Conservation (phyloP, 306 rosid genomes). For the Medicago truncatula region MtrunA17r5.0-ANR NC_053049.1:394501-395000, state of each 20-base stretch:
- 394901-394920: conserved; percentile 4
- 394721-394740: conserved; percentile 1
- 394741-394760: conserved; percentile 3
- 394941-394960: background rate
- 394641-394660: conserved; percentile 88
- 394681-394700: background rate
- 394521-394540: conserved; percentile 35
- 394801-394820: conserved; percentile 22
- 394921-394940: background rate
- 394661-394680: conserved; percentile 86
- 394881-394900: conserved; percentile 15
- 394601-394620: conserved; percentile 96
- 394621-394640: conserved; percentile 97
- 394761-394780: conserved; percentile 8
- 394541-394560: conserved; percentile 12
- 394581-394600: conserved; percentile 82
- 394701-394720: conserved; percentile 22
- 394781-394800: background rate
- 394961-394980: background rate
- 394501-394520: conserved; percentile 13
- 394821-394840: background rate
- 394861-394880: conserved; percentile 14
- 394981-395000: conserved; percentile 8
- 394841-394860: conserved; percentile 16
- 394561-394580: conserved; percentile 31